phyloP scores from a whole-genome alignment of 495 filamentous ascomycete species.

The Trichoderma asperelloides region DNA sequence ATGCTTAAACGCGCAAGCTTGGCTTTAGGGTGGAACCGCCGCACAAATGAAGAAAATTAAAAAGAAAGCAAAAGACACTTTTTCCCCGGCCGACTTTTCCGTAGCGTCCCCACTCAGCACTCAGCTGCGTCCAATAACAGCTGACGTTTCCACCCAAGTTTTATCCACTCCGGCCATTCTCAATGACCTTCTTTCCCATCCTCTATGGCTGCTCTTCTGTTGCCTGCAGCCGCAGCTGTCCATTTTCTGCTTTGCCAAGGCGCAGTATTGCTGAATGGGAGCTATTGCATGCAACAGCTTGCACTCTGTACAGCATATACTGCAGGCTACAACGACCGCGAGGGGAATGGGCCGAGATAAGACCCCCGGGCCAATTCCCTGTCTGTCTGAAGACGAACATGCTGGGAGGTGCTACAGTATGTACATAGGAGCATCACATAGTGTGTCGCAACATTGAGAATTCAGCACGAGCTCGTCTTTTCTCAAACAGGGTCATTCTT shows the following conservation, averaged over 20 bases:
- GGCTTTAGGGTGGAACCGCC: not conserved
- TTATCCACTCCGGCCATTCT: not conserved
- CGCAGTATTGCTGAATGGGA: too few species aligned
- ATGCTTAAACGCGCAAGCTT: slow-evolving; percentile 32
- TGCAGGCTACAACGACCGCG: too few species aligned
- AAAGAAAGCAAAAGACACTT: not conserved
- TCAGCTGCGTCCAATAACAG: not conserved
- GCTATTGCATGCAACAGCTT: too few species aligned
- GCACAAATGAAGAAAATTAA: not conserved
- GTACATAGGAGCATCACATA: too few species aligned
- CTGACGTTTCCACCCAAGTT: not conserved
- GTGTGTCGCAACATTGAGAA: too few species aligned
- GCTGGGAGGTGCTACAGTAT: too few species aligned
- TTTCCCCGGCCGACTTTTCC: slow-evolving; percentile 9
- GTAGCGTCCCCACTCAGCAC: not conserved
- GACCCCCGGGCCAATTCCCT: too few species aligned
- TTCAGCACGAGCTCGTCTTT: not conserved
- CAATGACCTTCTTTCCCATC: not conserved
- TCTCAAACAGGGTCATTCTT: not conserved
- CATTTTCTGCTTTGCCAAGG: not conserved
- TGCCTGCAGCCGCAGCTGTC: not conserved
- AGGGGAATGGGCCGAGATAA: too few species aligned
- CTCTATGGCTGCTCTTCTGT: not conserved
- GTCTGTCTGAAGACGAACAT: too few species aligned
- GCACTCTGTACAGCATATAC: too few species aligned